Evolutionary conservation across 2,329 filamentous ascomycete genomes (phyloP).

Genomic region (Calonectria pseudoturangicola): DNA sequence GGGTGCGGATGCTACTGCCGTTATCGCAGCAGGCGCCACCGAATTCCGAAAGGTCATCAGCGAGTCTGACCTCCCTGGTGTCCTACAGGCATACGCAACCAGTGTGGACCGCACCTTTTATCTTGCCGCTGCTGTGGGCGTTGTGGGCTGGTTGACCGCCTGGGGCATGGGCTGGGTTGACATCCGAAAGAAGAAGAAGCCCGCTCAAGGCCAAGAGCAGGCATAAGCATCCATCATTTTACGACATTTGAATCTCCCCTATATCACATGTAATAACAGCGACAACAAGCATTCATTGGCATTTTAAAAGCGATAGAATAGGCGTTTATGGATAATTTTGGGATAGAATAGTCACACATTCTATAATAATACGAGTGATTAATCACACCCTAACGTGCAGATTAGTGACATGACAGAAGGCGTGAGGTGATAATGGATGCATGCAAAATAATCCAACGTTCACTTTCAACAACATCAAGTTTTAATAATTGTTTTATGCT

Average conservation of each 20-base stretch:
- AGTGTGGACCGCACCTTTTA: slow-evolving; percentile 21
- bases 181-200: slow-evolving; percentile 21
- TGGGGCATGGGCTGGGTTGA: slow-evolving; percentile 28
- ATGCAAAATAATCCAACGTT: too few species aligned
- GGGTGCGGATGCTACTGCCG: not conserved
- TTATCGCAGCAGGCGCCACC: slow-evolving; percentile 9
- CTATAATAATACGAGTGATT: not conserved
- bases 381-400: too few species aligned
- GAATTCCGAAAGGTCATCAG: slow-evolving; percentile 18
- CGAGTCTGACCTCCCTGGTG: not conserved
- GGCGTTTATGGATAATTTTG: not conserved
- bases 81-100: slow-evolving; percentile 5
- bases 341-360: not conserved
- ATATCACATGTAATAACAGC: not conserved
- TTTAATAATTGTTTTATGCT: too few species aligned
- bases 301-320: not conserved
- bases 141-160: not conserved
- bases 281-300: not conserved
- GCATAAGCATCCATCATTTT: not conserved
- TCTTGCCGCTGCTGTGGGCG: not conserved
- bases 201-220: not conserved
- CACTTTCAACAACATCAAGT: too few species aligned
- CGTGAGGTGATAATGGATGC: too few species aligned
- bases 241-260: not conserved
- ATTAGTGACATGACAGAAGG: too few species aligned